phyloP scores from a whole-genome alignment of 345 rosid genomes.

The Lepidium sativum region DNA sequence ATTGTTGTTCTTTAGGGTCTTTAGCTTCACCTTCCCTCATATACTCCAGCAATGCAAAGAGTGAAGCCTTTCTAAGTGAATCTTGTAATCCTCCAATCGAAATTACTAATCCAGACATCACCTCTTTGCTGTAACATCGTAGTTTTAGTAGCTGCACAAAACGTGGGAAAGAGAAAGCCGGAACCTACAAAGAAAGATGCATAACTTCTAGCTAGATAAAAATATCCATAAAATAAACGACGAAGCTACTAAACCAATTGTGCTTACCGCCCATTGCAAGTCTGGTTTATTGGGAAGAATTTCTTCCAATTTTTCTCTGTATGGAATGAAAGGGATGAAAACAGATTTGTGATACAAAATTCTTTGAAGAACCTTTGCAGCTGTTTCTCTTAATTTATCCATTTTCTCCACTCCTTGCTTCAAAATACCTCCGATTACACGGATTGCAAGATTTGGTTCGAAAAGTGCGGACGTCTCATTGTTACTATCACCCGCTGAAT shows the following conservation, averaged over 20 bases:
- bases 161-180: slow-evolving; percentile 70
- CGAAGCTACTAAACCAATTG: not conserved
- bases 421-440: slow-evolving; percentile 47
- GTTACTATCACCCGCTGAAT: slow-evolving; percentile 9
- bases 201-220: not conserved
- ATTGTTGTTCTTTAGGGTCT: slow-evolving; percentile 31
- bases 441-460: slow-evolving; percentile 55
- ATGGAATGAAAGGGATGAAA: slow-evolving; percentile 54
- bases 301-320: slow-evolving; percentile 64
- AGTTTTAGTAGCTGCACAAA: slow-evolving; percentile 56
- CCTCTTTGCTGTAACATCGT: slow-evolving; percentile 56
- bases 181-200: slow-evolving; percentile 41
- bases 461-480: slow-evolving; percentile 26
- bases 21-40: slow-evolving; percentile 24
- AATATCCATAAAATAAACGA: not conserved
- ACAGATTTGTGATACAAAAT: slow-evolving; percentile 48
- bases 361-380: slow-evolving; percentile 73
- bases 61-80: slow-evolving; percentile 60
- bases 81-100: slow-evolving; percentile 93
- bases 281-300: slow-evolving; percentile 43
- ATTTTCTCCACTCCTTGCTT: slow-evolving; percentile 96
- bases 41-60: slow-evolving; percentile 64
- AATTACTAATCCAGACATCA: slow-evolving; percentile 79
- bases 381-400: slow-evolving; percentile 89
- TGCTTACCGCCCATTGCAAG: slow-evolving; percentile 74